Conservation (phyloP, 208 protist genomes). For the Sergeia podlipaevii region DNA sequence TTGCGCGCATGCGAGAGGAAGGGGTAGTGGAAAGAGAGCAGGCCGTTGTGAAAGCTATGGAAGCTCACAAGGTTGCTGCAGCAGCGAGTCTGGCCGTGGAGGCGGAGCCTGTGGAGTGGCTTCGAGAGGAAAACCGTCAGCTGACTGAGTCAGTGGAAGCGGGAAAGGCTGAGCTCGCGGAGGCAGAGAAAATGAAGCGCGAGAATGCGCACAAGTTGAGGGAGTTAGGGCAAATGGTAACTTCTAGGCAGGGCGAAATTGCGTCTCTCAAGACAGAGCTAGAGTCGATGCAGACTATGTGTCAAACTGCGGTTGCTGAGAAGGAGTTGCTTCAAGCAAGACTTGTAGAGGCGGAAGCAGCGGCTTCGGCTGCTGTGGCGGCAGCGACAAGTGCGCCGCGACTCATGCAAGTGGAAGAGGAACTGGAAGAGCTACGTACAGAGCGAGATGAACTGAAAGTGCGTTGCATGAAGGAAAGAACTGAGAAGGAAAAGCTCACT, state of each 20-base stretch:
- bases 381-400: no score
- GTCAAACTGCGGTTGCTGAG: no score
- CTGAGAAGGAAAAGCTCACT: constrained; percentile 32
- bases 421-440: no score
- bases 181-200: constrained; percentile 10
- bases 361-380: no score
- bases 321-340: no score
- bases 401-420: no score
- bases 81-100: not conserved
- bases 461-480: constrained; percentile 15
- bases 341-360: constrained; percentile 18
- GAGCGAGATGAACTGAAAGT: constrained; percentile 19
- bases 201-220: constrained; percentile 2
- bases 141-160: constrained; percentile 15
- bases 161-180: not conserved
- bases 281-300: constrained; percentile 3
- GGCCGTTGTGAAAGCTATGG: constrained; percentile 8
- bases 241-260: constrained; percentile 8
- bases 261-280: constrained; percentile 13
- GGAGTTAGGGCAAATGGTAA: constrained; percentile 10
- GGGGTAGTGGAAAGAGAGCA: constrained; percentile 2
- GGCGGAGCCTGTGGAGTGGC: constrained; percentile 25
- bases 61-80: not conserved
- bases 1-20: constrained; percentile 8
- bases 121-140: constrained; percentile 27